Conservation (phyloP, 2,329 filamentous ascomycete genomes). For the Colletotrichum euphorbiae region DNA sequence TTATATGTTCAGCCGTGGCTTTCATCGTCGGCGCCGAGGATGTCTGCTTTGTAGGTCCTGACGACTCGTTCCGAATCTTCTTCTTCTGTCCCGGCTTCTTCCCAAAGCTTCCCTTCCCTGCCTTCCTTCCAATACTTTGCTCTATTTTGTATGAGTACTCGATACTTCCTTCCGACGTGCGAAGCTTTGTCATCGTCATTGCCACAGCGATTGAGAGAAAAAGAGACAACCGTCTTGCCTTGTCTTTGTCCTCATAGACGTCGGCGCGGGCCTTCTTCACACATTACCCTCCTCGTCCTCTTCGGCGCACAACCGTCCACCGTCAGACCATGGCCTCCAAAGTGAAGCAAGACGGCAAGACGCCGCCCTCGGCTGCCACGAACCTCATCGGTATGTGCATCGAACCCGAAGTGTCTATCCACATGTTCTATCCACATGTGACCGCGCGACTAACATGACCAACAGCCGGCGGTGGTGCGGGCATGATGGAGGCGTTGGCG, state of each 20-base stretch:
- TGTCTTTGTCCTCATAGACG: slow-evolving; percentile 7
- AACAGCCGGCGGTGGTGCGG: slow-evolving; percentile 91
- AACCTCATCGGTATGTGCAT: slow-evolving; percentile 83
- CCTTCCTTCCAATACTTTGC: slow-evolving; percentile 6
- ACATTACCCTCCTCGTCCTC: slow-evolving; percentile 17
- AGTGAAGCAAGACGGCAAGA: slow-evolving; percentile 67
- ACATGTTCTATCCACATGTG: background rate
- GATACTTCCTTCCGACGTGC: background rate
- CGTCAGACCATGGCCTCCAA: slow-evolving; percentile 54
- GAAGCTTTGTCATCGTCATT: background rate
- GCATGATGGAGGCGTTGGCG: slow-evolving; percentile 98
- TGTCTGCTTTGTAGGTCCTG: slow-evolving; percentile 35
- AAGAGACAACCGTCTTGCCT: background rate
- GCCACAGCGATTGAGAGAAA: background rate
- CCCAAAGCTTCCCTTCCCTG: slow-evolving; percentile 3
- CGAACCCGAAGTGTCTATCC: background rate
- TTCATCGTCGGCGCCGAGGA: slow-evolving; percentile 40
- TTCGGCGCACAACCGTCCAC: slow-evolving; percentile 15
- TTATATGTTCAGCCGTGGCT: slow-evolving; percentile 39
- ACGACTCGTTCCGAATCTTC: slow-evolving; percentile 35
- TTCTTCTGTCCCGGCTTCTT: slow-evolving; percentile 31
- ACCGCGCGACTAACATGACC: slow-evolving; percentile 9
- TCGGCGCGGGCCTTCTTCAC: slow-evolving; percentile 10
- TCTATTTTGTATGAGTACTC: background rate
- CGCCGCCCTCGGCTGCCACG: slow-evolving; percentile 85